Evolutionary conservation across 2,329 filamentous ascomycete genomes (phyloP), one percentile per base, ranked within the genome.

Genomic region (Ramularia collo-cygni): DNA sequence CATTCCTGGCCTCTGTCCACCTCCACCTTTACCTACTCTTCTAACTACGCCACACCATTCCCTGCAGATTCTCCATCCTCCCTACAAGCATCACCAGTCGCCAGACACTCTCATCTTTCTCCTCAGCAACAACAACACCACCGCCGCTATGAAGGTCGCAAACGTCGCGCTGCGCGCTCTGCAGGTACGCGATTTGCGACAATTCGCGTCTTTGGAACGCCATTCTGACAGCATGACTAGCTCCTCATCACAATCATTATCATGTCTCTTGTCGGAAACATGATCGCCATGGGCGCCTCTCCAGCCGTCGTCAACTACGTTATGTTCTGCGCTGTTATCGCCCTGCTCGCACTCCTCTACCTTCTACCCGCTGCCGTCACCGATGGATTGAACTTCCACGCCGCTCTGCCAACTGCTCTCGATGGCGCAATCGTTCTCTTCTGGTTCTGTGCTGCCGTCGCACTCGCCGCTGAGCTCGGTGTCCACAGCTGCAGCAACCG

Each of bases 391-490:
- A 65, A 66, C 47, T 60, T 76, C 38, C 55, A 60, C 35, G 72
- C 74, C 18, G 56, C 79, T 12, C 60, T 76, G 35, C 63, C 76
- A 41, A 59, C 81, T 24, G 67, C 62, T 10, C 61, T 82, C 35
- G 82, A 86, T 62, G 66, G 56, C 9, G 53, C 78, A 21, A 76
- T 78, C 38, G 69, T 74, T 2, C 60, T 88, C 39, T 83, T 89
- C 68, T 81, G 76, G 50, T 77, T 88, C 56, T 79, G 85, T 60
- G 75, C 68, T 40, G 83, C 75, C 46, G 71, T 89, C 44, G 83
- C 85, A 8, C 71, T 85, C 29, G 75, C 85, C 4, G 80, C 82
- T 16, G 79, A 81, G 62, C 72, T 89, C 7, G 64, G 67, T n/a
- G 77, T 74, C 5, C 76, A 79, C 58, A 79, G 83, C 71, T 90